Conservation (phyloP, 192 early-diverging fungal genomes). For the Glomus cerebriforme region DNA sequence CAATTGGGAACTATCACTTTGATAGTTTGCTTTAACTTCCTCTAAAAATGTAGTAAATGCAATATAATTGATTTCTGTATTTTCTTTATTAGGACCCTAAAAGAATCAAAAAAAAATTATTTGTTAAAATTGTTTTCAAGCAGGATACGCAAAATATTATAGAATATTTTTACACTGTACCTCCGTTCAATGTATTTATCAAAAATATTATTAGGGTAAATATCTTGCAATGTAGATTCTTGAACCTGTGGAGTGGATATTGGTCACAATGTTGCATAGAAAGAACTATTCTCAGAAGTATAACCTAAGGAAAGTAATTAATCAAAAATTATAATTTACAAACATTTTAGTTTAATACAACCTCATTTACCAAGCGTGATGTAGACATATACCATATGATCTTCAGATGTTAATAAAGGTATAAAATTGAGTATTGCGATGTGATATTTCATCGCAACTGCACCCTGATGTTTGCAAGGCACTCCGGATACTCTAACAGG, state of each 20-base stretch:
- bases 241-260: background rate
- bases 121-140: background rate
- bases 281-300: background rate
- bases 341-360: no score
- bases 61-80: no score
- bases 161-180: background rate
- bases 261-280: background rate
- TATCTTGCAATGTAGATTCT: background rate
- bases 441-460: constrained; percentile 5
- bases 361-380: constrained; percentile 3
- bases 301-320: background rate
- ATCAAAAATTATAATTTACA: background rate
- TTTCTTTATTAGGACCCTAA: background rate
- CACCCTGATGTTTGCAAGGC: no score
- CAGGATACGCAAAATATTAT: background rate
- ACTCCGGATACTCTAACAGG: no score
- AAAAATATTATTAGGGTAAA: constrained; percentile 1
- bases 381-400: background rate
- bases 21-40: no score
- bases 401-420: background rate
- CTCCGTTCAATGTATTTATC: constrained; percentile 4
- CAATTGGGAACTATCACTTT: no score
- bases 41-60: no score
- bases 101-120: background rate
- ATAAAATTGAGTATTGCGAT: background rate